Evolutionary conservation across 1,284 basidiomycete species (phyloP).

Genomic region (Mycosarcoma mackinlayi): DNA sequence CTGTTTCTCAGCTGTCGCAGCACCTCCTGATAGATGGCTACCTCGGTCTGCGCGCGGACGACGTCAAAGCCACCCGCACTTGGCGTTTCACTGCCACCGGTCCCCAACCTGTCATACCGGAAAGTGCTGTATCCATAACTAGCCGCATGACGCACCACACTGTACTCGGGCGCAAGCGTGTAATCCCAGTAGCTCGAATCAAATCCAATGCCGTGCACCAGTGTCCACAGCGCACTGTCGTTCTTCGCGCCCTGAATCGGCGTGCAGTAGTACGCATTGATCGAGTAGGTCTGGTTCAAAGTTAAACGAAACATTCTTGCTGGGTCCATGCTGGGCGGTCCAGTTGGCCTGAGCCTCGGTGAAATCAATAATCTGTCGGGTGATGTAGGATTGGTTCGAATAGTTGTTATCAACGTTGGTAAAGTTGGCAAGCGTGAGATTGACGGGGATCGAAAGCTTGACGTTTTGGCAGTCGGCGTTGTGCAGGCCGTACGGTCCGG

Average conservation of each 20-base stretch:
- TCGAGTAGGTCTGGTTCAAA: slow-evolving; percentile 31
- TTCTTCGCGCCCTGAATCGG: slow-evolving; percentile 20
- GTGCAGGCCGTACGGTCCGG: slow-evolving; percentile 44
- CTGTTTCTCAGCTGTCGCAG: slow-evolving; percentile 55
- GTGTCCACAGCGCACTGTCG: slow-evolving; percentile 29
- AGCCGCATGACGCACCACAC: slow-evolving; percentile 46
- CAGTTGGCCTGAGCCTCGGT: slow-evolving; percentile 32
- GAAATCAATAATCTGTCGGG: slow-evolving; percentile 33
- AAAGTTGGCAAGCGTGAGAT: slow-evolving; percentile 34
- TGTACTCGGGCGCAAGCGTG: slow-evolving; percentile 23
- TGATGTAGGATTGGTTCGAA: slow-evolving; percentile 46
- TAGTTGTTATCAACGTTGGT: slow-evolving; percentile 40
- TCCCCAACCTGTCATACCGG: slow-evolving; percentile 68
- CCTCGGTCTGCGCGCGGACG: slow-evolving; percentile 67
- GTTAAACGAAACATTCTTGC: slow-evolving; percentile 1
- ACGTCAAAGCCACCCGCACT: slow-evolving; percentile 54
- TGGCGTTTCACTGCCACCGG: slow-evolving; percentile 64
- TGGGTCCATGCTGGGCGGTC: slow-evolving; percentile 26
- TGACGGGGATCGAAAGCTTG: slow-evolving; percentile 25
- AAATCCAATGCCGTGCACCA: slow-evolving; percentile 54
- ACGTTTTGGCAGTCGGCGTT: slow-evolving; percentile 38
- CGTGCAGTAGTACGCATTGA: slow-evolving; percentile 44
- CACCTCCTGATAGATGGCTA: slow-evolving; percentile 67
- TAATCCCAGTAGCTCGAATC: slow-evolving; percentile 53
- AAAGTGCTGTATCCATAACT: slow-evolving; percentile 55